phyloP scores from a whole-genome alignment of 1,284 basidiomycete genomes.

The Fomitopsis pinicola region DNA sequence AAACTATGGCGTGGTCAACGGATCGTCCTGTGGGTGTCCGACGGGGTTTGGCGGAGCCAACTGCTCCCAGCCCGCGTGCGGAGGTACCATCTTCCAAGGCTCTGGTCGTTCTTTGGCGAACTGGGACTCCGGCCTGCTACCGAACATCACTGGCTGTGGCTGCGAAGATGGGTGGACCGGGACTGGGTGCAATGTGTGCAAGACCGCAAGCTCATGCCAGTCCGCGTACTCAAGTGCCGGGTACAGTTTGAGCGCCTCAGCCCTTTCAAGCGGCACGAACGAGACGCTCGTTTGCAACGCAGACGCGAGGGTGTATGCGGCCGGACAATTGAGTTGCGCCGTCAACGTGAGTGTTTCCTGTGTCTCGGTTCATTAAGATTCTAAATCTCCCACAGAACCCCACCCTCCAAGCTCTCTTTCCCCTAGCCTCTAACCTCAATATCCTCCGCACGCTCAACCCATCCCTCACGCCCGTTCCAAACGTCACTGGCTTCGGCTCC shows the following conservation, averaged over 20 bases:
- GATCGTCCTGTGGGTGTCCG: slow-evolving; percentile 66
- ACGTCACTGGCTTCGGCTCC: slow-evolving; percentile 56
- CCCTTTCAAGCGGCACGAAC: slow-evolving; percentile 37
- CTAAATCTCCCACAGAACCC: slow-evolving; percentile 53
- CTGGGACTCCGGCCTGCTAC: slow-evolving; percentile 36
- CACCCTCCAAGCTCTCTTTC: slow-evolving; percentile 72
- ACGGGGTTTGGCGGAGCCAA: slow-evolving; percentile 70
- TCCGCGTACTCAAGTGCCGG: slow-evolving; percentile 42
- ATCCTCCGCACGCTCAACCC: slow-evolving; percentile 74
- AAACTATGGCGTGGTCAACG: slow-evolving; percentile 61
- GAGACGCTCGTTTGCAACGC: slow-evolving; percentile 63
- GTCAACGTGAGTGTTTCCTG: slow-evolving; percentile 52
- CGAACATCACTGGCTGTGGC: slow-evolving; percentile 64
- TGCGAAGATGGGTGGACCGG: slow-evolving; percentile 76
- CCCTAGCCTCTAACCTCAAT: slow-evolving; percentile 63
- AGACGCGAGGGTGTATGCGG: slow-evolving; percentile 55
- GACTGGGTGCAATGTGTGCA: slow-evolving; percentile 74
- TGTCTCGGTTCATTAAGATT: not conserved
- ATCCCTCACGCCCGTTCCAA: slow-evolving; percentile 61
- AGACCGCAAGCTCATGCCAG: slow-evolving; percentile 57
- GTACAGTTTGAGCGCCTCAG: slow-evolving; percentile 21
- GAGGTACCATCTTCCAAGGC: slow-evolving; percentile 76
- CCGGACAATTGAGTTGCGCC: slow-evolving; percentile 70
- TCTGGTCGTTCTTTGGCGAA: slow-evolving; percentile 44
- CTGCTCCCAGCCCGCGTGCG: slow-evolving; percentile 71